These are phyloP conservation scores for Exophiala spinifera DNA, from an alignment of 2,329 filamentous ascomycete species.

Conservation along the genomic window DNA sequence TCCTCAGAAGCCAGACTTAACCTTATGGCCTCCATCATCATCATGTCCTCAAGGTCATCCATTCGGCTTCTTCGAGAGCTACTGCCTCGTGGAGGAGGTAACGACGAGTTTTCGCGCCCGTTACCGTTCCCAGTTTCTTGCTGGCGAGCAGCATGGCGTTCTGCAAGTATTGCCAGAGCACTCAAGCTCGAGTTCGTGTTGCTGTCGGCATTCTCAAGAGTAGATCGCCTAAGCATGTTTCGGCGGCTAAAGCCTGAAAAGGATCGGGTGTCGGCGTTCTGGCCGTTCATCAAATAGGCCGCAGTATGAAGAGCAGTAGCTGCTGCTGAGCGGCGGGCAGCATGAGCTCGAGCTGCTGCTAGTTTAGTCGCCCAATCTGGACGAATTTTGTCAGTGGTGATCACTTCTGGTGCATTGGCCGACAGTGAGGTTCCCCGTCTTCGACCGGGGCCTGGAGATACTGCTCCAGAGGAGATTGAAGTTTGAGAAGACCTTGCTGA, in stretches of 20 bases:
- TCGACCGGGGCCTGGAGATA: slow-evolving; percentile 42
- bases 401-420: slow-evolving; percentile 76
- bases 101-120: slow-evolving; percentile 30
- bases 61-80: slow-evolving; percentile 62
- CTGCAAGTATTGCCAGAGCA: slow-evolving; percentile 47
- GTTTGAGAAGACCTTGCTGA: slow-evolving; percentile 85
- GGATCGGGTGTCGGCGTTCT: slow-evolving; percentile 44
- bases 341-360: slow-evolving; percentile 76
- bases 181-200: slow-evolving; percentile 39
- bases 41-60: slow-evolving; percentile 92
- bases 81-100: slow-evolving; percentile 44
- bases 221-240: slow-evolving; percentile 44
- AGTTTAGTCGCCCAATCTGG: slow-evolving; percentile 95
- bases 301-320: slow-evolving; percentile 93
- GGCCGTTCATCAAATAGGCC: slow-evolving; percentile 70
- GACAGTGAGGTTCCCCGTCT: slow-evolving; percentile 69
- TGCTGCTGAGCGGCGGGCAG: slow-evolving; percentile 80
- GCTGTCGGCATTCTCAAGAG: slow-evolving; percentile 35
- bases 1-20: slow-evolving; percentile 89
- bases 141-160: slow-evolving; percentile 40
- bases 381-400: slow-evolving; percentile 87
- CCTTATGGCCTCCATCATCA: slow-evolving; percentile 96
- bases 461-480: slow-evolving; percentile 63
- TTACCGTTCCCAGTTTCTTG: slow-evolving; percentile 37
- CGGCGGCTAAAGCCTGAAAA: slow-evolving; percentile 61